Evolutionary conservation across 2,329 filamentous ascomycete species (phyloP), one percentile per base, ranked within the genome.

Genomic region (Trichoderma sp.): DNA sequence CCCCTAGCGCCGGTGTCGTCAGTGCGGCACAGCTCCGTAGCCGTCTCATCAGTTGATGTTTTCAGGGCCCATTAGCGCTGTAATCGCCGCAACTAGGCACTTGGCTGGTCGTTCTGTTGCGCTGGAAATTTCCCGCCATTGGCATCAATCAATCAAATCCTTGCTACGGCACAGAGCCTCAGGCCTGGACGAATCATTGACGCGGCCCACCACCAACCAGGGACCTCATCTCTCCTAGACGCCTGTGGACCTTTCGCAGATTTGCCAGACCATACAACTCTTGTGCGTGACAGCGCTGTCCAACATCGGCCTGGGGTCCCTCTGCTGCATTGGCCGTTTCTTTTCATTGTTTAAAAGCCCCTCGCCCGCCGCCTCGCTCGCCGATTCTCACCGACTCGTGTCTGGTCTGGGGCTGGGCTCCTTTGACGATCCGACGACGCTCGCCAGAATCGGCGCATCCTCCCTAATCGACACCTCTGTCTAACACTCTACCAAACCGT

Each of bases 401-500:
- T 33, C 71, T 38, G 69, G 62, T 63, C 71, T 64, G 64, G 63
- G 69, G 50, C 65, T 59, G 33, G 67, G 41, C 67, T 53, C 68
- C 62, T 64, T 65, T 11, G 60, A 72, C 73, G 66, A 75, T 56
- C 60, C 66, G 29, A 68, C 72, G 72, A 60, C 66, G 41, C 72
- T 68, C 50, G 31, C 38, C 66, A 27, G 65, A 71, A 63, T 67
- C 65, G 60, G 64, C 74, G 67, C 74, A 72, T 33, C 33, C 64
- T 64, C 56, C 53, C 29, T 41, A 31, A 31, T 38, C 75, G 45
- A 65, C 56, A 41, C 33, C 53, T 29, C 53, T 71, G 14, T 33
- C 35, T 9, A 29, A 62, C 75, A 62, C 68, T 71, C 63, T 76
- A 78, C 77, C 45, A 78, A 78, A 79, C 79, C 60, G 77, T 82